A percentile compares a stretch with the other conserved stretches of the same genome.
These are phyloP conservation scores for Pestalotiopsis sp. DNA, from an alignment of 2,329 filamentous ascomycete genomes.

Conservation along the genomic window DNA sequence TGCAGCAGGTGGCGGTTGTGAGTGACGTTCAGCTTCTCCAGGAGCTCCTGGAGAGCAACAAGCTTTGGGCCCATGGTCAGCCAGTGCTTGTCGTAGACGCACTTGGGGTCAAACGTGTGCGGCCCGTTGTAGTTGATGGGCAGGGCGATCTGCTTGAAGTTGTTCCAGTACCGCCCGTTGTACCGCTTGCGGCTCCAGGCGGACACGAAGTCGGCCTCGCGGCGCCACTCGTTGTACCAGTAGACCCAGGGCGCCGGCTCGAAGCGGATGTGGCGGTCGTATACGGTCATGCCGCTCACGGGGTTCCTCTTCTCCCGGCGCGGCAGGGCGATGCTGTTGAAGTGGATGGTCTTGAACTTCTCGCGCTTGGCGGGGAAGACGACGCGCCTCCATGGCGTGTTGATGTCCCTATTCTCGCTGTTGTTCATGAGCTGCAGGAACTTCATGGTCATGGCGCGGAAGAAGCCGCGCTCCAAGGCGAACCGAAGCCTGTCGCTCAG, in stretches of 20 bases:
- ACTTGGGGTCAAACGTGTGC: constrained; percentile 26
- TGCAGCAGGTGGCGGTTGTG: constrained; percentile 30
- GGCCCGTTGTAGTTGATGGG: constrained; percentile 34
- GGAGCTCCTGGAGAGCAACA: constrained; percentile 22
- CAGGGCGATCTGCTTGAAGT: constrained; percentile 26
- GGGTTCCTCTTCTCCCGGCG: constrained; percentile 1
- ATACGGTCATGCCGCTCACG: neutral
- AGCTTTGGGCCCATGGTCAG: constrained; percentile 30
- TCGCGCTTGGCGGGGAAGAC: constrained; percentile 34
- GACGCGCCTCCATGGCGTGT: constrained; percentile 39
- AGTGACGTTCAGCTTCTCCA: constrained; percentile 23
- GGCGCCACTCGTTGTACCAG: constrained; percentile 29
- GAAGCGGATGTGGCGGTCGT: constrained; percentile 17
- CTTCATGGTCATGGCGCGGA: constrained; percentile 48
- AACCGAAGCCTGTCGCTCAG: constrained; percentile 24
- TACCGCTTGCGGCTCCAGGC: constrained; percentile 25
- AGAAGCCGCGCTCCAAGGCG: constrained; percentile 39
- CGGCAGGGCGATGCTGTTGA: constrained; percentile 21
- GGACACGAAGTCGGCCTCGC: constrained; percentile 25
- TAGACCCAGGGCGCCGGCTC: constrained; percentile 35
- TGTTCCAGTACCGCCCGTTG: constrained; percentile 20
- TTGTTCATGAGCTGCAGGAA: constrained; percentile 41
- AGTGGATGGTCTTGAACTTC: constrained; percentile 27
- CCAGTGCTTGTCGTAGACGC: constrained; percentile 33
- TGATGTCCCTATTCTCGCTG: constrained; percentile 38